Percentiles rank a stretch among this genome's conserved stretches.
Conservation (phyloP, 1,284 basidiomycete genomes). For the Sutorius eximius region DNA sequence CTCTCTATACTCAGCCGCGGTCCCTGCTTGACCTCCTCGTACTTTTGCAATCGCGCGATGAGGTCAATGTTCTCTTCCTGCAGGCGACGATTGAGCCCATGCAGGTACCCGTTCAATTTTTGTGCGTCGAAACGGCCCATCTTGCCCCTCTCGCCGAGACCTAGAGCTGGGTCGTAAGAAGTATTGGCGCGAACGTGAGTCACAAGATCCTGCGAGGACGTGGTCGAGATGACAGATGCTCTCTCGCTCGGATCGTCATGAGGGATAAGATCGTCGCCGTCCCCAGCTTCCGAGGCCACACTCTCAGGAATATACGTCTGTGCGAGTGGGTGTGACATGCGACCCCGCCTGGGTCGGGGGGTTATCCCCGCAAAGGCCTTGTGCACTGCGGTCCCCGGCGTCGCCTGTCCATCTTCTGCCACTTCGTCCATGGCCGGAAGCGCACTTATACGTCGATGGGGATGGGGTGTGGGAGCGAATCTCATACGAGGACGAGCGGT, state of each 20-base stretch:
- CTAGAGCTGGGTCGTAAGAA: slow-evolving; percentile 78
- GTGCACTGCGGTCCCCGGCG: slow-evolving; percentile 36
- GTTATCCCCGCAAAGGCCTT: slow-evolving; percentile 63
- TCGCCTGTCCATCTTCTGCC: slow-evolving; percentile 18
- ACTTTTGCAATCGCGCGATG: slow-evolving; percentile 45
- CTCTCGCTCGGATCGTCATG: slow-evolving; percentile 42
- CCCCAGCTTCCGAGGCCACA: slow-evolving; percentile 21
- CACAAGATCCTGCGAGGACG: slow-evolving; percentile 82
- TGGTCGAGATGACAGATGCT: slow-evolving; percentile 71
- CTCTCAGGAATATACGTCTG: slow-evolving; percentile 35
- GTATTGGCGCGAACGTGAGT: slow-evolving; percentile 78
- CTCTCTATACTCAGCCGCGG: slow-evolving; percentile 25
- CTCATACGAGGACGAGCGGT: slow-evolving; percentile 69
- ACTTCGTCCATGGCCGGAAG: slow-evolving; percentile 24
- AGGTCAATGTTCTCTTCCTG: slow-evolving; percentile 80
- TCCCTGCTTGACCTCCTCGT: slow-evolving; percentile 40
- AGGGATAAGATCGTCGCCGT: slow-evolving; percentile 10
- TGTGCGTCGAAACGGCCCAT: slow-evolving; percentile 76
- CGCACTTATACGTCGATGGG: slow-evolving; percentile 38
- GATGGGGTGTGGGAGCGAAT: slow-evolving; percentile 61
- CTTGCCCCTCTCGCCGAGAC: slow-evolving; percentile 61
- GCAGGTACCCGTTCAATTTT: slow-evolving; percentile 80
- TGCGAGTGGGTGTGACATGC: slow-evolving; percentile 62
- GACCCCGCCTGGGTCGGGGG: slow-evolving; percentile 49
- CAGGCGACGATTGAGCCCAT: slow-evolving; percentile 74